Base-by-base conservation (phyloP, 352 stramenopile genomes). In the Phytophthora ramorum region DNA sequence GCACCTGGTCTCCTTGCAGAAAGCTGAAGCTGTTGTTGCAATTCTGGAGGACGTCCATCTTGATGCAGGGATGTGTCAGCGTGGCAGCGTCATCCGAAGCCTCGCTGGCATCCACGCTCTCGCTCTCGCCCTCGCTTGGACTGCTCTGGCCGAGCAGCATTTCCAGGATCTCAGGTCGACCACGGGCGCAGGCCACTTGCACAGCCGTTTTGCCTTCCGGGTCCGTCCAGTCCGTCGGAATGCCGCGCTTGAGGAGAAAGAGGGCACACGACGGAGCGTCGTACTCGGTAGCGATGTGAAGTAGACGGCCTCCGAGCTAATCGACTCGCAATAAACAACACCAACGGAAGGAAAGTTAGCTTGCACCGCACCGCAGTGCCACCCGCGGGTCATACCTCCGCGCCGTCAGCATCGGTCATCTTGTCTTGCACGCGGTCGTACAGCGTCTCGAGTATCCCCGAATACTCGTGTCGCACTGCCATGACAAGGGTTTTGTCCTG, bases 401-500 rank as follows among this genome's bases (percentile, higher is more conserved):
- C 19, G 7, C 48, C 49, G 12, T 58, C 63, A 7, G 20, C 48
- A 22, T 30, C 0, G 34, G 48, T 46, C 17, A 62, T 14, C 19
- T 35, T 22, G 28, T 65, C 30, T 6, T 62, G 48, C 17, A 71
- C 56, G 0, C 34, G 56, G 19, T 71, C 63, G 38, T 71, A 71
- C 10, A 71, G 44, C 8, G 56, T 34, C n/a, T 71, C 56, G 5
- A 71, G 43, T 16, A 66, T 51, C 2, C n/a, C 49, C 10, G n/a
- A 7, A 10, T 49, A 66, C 9, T 66, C 63, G 43, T 71, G 63
- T 1, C 56, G 56, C 14, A 71, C 63, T 7, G 63, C 63, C 63
- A 71, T 66, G 1, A 66, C 56, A 2, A 71, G 49, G 2, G 63
- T 71, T 28, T 66, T 71, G 17, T 71, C 55, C 62, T 69, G 26